Evolutionary conservation across 1,284 basidiomycete genomes (phyloP).

Genomic region (Pseudomicrostroma phylloplanum): DNA sequence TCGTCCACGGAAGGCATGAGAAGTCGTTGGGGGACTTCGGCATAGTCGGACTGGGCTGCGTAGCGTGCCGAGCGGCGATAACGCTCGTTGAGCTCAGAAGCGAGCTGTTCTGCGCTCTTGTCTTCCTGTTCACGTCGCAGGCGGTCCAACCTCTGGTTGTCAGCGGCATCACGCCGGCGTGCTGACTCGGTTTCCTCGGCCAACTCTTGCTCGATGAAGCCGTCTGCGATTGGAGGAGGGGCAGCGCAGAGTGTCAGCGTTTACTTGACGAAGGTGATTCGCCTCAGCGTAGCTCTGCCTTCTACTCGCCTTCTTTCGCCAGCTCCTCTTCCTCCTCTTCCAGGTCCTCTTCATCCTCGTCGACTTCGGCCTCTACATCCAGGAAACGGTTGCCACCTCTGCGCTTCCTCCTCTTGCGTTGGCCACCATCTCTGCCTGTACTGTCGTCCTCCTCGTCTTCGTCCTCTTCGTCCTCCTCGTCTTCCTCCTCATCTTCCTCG

Average conservation of each 20-base stretch:
- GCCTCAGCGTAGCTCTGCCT: not conserved
- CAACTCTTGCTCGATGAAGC: constrained; percentile 68
- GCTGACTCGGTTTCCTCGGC: constrained; percentile 63
- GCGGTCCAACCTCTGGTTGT: constrained; percentile 71
- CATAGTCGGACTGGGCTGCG: constrained; percentile 60
- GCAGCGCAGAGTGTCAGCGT: constrained; percentile 9
- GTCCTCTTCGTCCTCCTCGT: constrained; percentile 40
- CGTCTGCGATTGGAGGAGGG: constrained; percentile 47
- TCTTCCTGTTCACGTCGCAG: constrained; percentile 71
- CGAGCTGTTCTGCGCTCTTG: constrained; percentile 77
- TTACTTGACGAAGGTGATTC: no score
- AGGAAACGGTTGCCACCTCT: constrained; percentile 67
- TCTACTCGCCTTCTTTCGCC: constrained; percentile 54
- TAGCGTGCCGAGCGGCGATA: constrained; percentile 58
- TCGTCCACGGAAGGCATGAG: constrained; percentile 96
- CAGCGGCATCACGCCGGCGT: constrained; percentile 57
- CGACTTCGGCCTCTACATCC: constrained; percentile 80
- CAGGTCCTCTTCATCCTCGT: constrained; percentile 60
- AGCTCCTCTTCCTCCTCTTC: constrained; percentile 51
- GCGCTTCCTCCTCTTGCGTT: constrained; percentile 29
- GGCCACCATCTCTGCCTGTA: constrained; percentile 20
- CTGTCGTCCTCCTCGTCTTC: constrained; percentile 35
- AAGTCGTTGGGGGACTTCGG: constrained; percentile 75
- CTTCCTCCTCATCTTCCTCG: constrained; percentile 40
- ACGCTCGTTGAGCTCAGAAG: constrained; percentile 73